These are phyloP conservation scores for Epichloe bromicola DNA, from an alignment of 2,329 filamentous ascomycete genomes.

Conservation along the genomic window DNA sequence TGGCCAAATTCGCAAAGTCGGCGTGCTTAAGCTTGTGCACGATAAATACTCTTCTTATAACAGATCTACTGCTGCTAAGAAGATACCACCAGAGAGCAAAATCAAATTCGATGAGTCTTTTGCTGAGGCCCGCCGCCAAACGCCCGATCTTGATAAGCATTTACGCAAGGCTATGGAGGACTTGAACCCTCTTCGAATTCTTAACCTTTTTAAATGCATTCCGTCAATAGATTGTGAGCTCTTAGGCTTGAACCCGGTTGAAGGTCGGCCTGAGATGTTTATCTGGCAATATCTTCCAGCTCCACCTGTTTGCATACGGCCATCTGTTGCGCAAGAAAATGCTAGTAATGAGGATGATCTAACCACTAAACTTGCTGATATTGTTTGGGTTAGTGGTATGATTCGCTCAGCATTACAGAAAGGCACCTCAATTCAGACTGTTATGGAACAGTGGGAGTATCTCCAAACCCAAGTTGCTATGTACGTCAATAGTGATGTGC, in stretches of 20 bases:
- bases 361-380: conserved; percentile 93
- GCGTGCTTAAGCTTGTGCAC: conserved; percentile 86
- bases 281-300: conserved; percentile 95
- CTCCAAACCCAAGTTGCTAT: conserved; percentile 90
- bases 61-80: conserved; percentile 75
- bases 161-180: conserved; percentile 88
- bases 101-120: conserved; percentile 79
- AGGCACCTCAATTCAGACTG: conserved; percentile 72
- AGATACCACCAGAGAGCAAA: conserved; percentile 71
- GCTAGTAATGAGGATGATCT: conserved; percentile 94
- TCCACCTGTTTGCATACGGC: conserved; percentile 85
- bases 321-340: conserved; percentile 84
- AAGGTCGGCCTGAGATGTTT: conserved; percentile 90
- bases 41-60: conserved; percentile 86
- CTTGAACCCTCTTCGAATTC: conserved; percentile 73
- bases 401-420: conserved; percentile 73
- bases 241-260: conserved; percentile 72
- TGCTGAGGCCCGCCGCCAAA: conserved; percentile 59
- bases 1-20: conserved; percentile 82
- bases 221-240: conserved; percentile 78
- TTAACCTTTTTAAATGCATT: conserved; percentile 87
- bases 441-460: conserved; percentile 98
- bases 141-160: conserved; percentile 80
- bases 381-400: conserved; percentile 81
- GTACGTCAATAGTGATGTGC: conserved; percentile 95